Conservation (phyloP, 768 basidiomycete species). For the Pulveroboletus ravenelii region DNA sequence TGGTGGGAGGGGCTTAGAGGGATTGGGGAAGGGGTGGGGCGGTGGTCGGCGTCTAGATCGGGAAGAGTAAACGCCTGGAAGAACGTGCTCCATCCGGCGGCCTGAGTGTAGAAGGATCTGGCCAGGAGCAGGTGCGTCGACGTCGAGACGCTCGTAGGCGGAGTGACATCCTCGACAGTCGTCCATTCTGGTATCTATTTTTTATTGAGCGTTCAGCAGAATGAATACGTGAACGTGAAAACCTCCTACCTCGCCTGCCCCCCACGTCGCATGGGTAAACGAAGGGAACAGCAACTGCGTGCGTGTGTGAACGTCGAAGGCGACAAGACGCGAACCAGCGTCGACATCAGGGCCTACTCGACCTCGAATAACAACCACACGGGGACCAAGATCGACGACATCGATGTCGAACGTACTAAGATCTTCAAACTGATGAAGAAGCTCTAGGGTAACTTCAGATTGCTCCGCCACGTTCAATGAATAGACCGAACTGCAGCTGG, state of each 20-base stretch:
- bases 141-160: conserved; percentile 12
- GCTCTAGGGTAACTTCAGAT: conserved; percentile 5
- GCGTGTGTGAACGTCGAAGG: conserved; percentile 16
- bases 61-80: conserved; percentile 16
- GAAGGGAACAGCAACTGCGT: conserved; percentile 2
- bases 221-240: neutral
- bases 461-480: conserved; percentile 1
- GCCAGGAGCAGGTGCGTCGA: conserved; percentile 18
- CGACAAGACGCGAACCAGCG: neutral
- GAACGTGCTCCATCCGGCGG: conserved; percentile 1
- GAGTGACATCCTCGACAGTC: neutral
- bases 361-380: conserved; percentile 7
- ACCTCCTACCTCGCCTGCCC: conserved; percentile 1
- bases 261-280: neutral
- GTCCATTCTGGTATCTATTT: neutral
- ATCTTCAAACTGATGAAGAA: conserved; percentile 13
- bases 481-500: conserved; percentile 5
- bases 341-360: neutral
- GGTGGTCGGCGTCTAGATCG: neutral
- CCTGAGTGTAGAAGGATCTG: neutral
- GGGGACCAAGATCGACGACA: conserved; percentile 13
- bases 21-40: neutral
- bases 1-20: conserved; percentile 9
- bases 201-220: neutral
- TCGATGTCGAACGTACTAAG: neutral